phyloP scores from a whole-genome alignment of 768 basidiomycete genomes.

The Calocybe gangraenosa region DNA sequence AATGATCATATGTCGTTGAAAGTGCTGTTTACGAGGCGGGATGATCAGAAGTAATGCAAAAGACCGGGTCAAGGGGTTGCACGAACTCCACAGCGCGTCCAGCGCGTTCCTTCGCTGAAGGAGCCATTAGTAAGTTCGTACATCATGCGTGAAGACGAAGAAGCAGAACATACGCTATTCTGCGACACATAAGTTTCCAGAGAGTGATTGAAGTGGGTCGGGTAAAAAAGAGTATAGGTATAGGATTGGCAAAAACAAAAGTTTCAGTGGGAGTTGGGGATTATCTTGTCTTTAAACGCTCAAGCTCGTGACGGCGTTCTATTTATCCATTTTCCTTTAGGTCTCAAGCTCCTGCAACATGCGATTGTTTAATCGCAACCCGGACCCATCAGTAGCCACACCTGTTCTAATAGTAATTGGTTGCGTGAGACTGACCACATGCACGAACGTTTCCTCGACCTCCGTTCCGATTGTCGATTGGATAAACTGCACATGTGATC shows the following conservation, averaged over 20 bases:
- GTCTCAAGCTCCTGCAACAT: constrained; percentile 19
- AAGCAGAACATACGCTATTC: constrained; percentile 58
- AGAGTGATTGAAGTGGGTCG: constrained; percentile 1
- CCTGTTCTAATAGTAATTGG: constrained; percentile 22
- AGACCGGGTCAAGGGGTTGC: too few species aligned
- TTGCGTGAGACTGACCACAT: constrained; percentile 33
- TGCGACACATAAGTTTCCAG: constrained; percentile 58
- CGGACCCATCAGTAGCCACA: constrained; percentile 25
- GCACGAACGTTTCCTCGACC: constrained; percentile 25
- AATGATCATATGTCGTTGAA: constrained; percentile 69
- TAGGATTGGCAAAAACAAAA: too few species aligned
- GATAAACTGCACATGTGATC: constrained; percentile 26
- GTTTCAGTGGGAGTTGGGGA: background rate
- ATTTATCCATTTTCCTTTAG: constrained; percentile 16
- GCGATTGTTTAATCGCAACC: constrained; percentile 24
- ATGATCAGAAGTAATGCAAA: background rate
- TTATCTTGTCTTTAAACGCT: background rate
- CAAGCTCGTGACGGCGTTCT: constrained; percentile 8
- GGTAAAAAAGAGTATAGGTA: background rate
- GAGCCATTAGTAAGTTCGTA: constrained; percentile 2
- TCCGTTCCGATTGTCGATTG: constrained; percentile 32
- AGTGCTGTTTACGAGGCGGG: constrained; percentile 51
- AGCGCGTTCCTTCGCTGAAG: constrained; percentile 69
- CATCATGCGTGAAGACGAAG: too few species aligned
- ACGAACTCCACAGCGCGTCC: constrained; percentile 65